These are phyloP conservation scores for Herpetomonas tarakana DNA, from an alignment of 208 protist genomes.

Conservation along the genomic window DNA sequence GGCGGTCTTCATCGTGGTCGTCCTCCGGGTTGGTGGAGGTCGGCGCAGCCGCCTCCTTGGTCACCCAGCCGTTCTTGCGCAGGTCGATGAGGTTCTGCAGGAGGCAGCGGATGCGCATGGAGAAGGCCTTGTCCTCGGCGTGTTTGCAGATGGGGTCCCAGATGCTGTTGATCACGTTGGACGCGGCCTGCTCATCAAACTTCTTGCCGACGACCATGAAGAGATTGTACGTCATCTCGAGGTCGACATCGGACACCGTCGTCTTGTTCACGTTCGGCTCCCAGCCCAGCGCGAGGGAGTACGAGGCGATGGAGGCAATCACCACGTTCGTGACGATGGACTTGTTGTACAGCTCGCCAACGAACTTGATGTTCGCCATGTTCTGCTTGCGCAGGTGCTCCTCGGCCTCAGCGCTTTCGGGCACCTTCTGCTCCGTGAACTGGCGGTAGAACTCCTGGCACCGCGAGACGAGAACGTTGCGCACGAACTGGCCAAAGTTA, in stretches of 20 bases:
- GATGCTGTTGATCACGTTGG: conserved; percentile 22
- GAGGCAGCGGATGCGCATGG: conserved; percentile 78
- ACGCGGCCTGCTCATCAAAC: conserved; percentile 54
- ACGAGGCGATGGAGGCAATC: conserved; percentile 52
- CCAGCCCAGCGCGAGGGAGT: conserved; percentile 30
- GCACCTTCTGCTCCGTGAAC: conserved; percentile 34
- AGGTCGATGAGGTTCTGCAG: conserved; percentile 83
- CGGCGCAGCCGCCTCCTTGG: conserved; percentile 30
- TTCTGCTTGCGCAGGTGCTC: conserved; percentile 78
- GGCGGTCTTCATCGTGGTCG: conserved; percentile 17
- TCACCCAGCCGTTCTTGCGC: conserved; percentile 62
- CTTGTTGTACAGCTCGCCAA: conserved; percentile 84
- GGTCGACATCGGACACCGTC: conserved; percentile 58
- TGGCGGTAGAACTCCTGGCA: conserved; percentile 59
- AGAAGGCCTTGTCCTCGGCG: conserved; percentile 49
- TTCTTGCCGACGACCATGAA: conserved; percentile 79
- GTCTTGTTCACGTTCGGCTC: conserved; percentile 21
- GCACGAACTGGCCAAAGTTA: conserved; percentile 28
- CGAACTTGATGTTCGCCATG: conserved; percentile 91
- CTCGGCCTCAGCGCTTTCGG: conserved; percentile 43
- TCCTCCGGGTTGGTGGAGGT: conserved; percentile 21
- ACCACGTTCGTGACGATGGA: conserved; percentile 63
- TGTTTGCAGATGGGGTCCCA: conserved; percentile 54
- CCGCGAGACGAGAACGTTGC: conserved; percentile 35
- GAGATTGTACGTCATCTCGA: conserved; percentile 80